Conservation (phyloP, 1,284 basidiomycete genomes). For the Acaromyces ingoldii region DNA sequence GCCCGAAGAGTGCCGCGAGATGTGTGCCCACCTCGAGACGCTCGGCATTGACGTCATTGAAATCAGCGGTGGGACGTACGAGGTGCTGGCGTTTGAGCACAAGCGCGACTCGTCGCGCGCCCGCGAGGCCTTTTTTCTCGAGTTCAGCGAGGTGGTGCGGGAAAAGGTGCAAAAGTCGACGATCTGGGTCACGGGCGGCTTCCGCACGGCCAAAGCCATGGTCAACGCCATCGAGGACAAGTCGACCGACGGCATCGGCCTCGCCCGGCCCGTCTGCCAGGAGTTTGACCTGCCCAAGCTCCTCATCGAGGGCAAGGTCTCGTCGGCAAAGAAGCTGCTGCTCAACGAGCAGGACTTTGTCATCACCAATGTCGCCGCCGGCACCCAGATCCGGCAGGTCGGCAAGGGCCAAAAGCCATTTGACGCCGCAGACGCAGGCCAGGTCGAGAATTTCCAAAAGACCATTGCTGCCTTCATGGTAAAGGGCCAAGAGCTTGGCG, state of each 20-base stretch:
- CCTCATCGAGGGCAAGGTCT: conserved; percentile 52
- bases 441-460: conserved; percentile 11
- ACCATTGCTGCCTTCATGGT: conserved; percentile 8
- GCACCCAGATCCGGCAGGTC: conserved; percentile 16
- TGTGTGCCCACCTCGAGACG: conserved; percentile 12
- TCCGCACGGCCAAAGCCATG: conserved; percentile 55
- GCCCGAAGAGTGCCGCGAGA: conserved; percentile 10
- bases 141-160: conserved; percentile 19
- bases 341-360: conserved; percentile 14
- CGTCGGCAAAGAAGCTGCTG: conserved; percentile 31
- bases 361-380: conserved; percentile 11
- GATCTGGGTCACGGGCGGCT: conserved; percentile 55
- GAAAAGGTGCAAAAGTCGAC: conserved; percentile 42
- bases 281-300: conserved; percentile 55
- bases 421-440: conserved; percentile 5
- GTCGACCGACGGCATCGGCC: conserved; percentile 53
- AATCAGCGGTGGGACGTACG: conserved; percentile 19
- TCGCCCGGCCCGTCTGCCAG: conserved; percentile 55
- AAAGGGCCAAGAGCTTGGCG: background rate
- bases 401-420: conserved; percentile 11
- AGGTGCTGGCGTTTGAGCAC: conserved; percentile 34
- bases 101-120: conserved; percentile 51
- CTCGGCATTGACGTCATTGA: conserved; percentile 19
- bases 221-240: conserved; percentile 46
- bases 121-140: conserved; percentile 54